Conservation (phyloP, 208 protist genomes). For the Porcisia deanei region DNA sequence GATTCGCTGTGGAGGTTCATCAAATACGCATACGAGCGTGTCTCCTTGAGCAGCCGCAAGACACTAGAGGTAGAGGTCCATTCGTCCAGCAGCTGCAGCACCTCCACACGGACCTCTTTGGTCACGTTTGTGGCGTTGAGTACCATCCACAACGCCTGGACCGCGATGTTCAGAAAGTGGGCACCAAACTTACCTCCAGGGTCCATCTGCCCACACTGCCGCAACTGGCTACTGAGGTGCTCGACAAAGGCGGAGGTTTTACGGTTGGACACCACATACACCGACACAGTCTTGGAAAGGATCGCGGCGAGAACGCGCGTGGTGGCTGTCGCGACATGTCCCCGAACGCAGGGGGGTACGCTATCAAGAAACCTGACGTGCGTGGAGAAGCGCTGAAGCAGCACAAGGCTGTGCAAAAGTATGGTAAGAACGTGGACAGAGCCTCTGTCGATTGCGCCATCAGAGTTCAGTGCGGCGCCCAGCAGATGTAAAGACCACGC, state of each 20-base stretch:
- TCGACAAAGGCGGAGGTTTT: conserved; percentile 37
- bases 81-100: conserved; percentile 35
- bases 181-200: conserved; percentile 15
- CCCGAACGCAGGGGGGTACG: conserved; percentile 18
- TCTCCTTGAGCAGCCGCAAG: conserved; percentile 36
- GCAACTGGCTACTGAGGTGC: conserved; percentile 27
- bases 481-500: conserved; percentile 39
- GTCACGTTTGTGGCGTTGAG: conserved; percentile 24
- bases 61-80: conserved; percentile 32
- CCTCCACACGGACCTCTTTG: conserved; percentile 15
- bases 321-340: conserved; percentile 23
- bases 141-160: conserved; percentile 29
- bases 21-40: conserved; percentile 16
- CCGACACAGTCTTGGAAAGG: conserved; percentile 27
- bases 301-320: conserved; percentile 18
- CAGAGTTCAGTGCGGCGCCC: conserved; percentile 22
- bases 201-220: conserved; percentile 35
- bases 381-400: conserved; percentile 18
- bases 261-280: conserved; percentile 29
- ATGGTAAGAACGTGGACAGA: conserved; percentile 20
- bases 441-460: conserved; percentile 21
- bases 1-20: conserved; percentile 20
- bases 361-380: conserved; percentile 6
- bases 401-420: conserved; percentile 24
- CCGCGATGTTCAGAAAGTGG: conserved; percentile 34